Evolutionary conservation across 805 yeast species (phyloP).

Genomic region (Yarrowia divulgata): DNA sequence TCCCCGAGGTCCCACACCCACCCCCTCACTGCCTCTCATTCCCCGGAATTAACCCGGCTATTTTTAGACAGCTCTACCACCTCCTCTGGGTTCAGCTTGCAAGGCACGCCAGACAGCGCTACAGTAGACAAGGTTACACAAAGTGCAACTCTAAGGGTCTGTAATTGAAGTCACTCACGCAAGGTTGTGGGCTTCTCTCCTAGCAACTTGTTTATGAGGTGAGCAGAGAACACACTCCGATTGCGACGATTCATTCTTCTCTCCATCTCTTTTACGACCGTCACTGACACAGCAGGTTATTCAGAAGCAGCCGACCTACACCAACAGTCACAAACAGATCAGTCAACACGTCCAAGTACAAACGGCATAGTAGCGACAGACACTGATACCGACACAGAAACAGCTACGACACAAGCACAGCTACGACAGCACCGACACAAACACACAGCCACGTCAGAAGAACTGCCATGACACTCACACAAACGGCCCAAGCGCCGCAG

Average conservation of each 20-base stretch:
- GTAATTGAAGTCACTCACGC: constrained; percentile 27
- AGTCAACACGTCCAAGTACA: too few species aligned
- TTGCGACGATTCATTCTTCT: too few species aligned
- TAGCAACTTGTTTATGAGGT: constrained; percentile 20
- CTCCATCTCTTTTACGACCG: too few species aligned
- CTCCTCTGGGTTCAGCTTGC: background rate
- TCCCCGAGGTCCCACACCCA: too few species aligned
- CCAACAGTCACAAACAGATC: background rate
- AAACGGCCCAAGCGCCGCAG: background rate
- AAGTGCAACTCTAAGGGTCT: constrained; percentile 17
- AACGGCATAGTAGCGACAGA: background rate
- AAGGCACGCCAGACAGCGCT: background rate
- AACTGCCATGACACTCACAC: constrained; percentile 1
- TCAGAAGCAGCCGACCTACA: too few species aligned
- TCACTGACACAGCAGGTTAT: too few species aligned
- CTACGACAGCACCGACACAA: background rate
- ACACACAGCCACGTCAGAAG: background rate
- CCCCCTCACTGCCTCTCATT: too few species aligned
- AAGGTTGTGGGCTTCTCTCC: constrained; percentile 6
- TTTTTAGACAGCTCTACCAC: background rate
- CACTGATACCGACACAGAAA: background rate
- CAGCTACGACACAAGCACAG: background rate
- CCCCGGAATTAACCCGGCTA: constrained; percentile 16
- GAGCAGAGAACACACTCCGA: too few species aligned
- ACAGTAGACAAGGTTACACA: constrained; percentile 5